Evolutionary conservation across 2,329 filamentous ascomycete species (phyloP).

Genomic region (Aureobasidium lini): DNA sequence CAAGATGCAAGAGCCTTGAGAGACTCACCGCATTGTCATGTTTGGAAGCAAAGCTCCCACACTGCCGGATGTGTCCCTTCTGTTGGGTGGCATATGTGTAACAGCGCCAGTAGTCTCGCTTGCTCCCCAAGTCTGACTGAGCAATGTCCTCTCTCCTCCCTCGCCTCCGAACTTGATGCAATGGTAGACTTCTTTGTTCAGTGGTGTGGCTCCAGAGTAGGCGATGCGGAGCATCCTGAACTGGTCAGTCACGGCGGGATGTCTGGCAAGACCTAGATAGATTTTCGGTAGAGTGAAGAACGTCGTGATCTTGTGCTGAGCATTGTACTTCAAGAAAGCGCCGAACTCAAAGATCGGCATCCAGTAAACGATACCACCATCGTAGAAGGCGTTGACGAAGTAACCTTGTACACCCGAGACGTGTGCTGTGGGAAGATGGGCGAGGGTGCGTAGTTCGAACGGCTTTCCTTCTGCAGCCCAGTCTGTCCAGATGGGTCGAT

Average conservation of each 20-base stretch:
- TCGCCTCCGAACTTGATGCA: conserved; percentile 47
- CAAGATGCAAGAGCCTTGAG: background rate
- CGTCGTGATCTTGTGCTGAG: conserved; percentile 43
- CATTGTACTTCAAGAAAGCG: conserved; percentile 47
- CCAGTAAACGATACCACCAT: conserved; percentile 47
- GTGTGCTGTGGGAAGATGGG: conserved; percentile 35
- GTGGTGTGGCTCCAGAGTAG: conserved; percentile 33
- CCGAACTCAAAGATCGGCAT: conserved; percentile 54
- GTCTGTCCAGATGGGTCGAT: conserved; percentile 9
- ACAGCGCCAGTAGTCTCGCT: conserved; percentile 48
- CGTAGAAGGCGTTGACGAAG: conserved; percentile 33
- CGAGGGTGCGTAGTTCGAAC: conserved; percentile 28
- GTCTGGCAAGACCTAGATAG: conserved; percentile 52
- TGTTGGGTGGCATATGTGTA: conserved; percentile 26
- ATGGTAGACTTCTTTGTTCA: conserved; percentile 29
- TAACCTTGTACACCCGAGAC: conserved; percentile 35
- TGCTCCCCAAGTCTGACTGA: conserved; percentile 49
- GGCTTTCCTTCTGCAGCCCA: background rate
- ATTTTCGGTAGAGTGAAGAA: conserved; percentile 57
- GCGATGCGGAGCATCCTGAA: conserved; percentile 28
- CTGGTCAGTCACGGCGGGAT: conserved; percentile 40
- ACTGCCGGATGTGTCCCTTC: conserved; percentile 24
- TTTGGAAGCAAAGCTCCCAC: conserved; percentile 35
- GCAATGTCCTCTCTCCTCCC: conserved; percentile 30
- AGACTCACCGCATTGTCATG: conserved; percentile 13